These are phyloP conservation scores for Eucalyptus cloeziana DNA, from an alignment of 345 rosid genomes.

Conservation along the genomic window DNA sequence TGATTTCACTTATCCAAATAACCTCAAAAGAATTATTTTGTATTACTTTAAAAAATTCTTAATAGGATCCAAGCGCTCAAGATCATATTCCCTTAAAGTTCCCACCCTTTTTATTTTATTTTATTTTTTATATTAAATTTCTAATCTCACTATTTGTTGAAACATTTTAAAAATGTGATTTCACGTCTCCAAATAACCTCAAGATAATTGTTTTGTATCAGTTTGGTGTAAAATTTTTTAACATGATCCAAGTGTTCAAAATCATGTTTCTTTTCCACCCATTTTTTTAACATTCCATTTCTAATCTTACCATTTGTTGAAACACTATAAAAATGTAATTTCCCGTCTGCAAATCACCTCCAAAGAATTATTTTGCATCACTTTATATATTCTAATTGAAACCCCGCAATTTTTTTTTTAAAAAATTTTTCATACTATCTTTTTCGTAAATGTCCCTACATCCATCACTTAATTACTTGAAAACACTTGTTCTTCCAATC, in stretches of 20 bases:
- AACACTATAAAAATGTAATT: neutral
- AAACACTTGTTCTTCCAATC: neutral
- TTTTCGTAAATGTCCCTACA: neutral
- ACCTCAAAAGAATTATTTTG: neutral
- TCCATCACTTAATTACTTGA: neutral
- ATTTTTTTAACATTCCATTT: too few relatives aligned
- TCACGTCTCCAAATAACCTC: too few relatives aligned
- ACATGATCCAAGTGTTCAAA: too few relatives aligned
- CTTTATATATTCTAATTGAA: neutral
- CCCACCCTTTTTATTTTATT: neutral
- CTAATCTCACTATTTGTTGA: neutral
- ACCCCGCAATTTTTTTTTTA: neutral
- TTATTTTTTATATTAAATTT: neutral
- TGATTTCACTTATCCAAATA: neutral
- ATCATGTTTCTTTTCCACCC: too few relatives aligned
- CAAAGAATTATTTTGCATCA: neutral
- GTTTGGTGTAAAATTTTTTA: too few relatives aligned
- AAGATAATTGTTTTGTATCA: too few relatives aligned
- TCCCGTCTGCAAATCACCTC: neutral
- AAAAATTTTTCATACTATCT: neutral
- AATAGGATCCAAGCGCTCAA: neutral
- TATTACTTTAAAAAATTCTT: too few relatives aligned
- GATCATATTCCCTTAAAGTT: neutral
- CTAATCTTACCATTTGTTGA: neutral
- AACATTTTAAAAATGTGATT: too few relatives aligned